phyloP scores from a whole-genome alignment of 164 flowering plant genomes.

The Stephania yunnanensis region DNA sequence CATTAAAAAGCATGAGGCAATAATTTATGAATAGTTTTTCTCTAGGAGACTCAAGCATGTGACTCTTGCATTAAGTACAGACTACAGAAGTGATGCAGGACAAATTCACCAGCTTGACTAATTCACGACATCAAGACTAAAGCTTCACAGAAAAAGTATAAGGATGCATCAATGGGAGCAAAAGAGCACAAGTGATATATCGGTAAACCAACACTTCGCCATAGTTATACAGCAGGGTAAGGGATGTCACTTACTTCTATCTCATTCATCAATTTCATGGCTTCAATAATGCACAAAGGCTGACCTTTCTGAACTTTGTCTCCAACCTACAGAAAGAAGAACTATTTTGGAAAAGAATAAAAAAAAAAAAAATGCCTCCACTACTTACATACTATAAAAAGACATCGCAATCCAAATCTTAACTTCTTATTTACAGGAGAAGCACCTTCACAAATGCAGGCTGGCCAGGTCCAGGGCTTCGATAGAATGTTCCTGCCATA shows the following conservation, averaged over 20 bases:
- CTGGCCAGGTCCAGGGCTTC: slow-evolving; percentile 62
- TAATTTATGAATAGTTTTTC: background rate
- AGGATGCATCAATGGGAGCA: background rate
- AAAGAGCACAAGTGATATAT: background rate
- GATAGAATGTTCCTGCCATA: slow-evolving; percentile 84
- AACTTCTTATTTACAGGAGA: background rate
- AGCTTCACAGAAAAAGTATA: background rate
- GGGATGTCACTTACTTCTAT: slow-evolving; percentile 30
- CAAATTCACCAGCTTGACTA: background rate
- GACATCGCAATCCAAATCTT: background rate
- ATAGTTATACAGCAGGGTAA: background rate
- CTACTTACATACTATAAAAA: background rate
- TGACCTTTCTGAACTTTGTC: slow-evolving; percentile 46
- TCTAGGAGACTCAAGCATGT: background rate
- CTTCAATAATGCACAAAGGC: slow-evolving; percentile 44
- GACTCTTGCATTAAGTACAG: background rate
- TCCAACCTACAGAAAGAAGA: slow-evolving; percentile 29
- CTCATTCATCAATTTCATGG: slow-evolving; percentile 55
- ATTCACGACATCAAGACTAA: background rate
- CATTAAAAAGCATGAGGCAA: background rate
- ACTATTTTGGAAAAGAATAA: background rate
- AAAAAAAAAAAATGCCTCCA: slow-evolving; percentile 2
- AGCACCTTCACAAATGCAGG: slow-evolving; percentile 78
- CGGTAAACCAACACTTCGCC: background rate
- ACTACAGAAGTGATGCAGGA: background rate